Conservation (phyloP, 2,329 filamentous ascomycete genomes). For the Simplicillium sp. region DNA sequence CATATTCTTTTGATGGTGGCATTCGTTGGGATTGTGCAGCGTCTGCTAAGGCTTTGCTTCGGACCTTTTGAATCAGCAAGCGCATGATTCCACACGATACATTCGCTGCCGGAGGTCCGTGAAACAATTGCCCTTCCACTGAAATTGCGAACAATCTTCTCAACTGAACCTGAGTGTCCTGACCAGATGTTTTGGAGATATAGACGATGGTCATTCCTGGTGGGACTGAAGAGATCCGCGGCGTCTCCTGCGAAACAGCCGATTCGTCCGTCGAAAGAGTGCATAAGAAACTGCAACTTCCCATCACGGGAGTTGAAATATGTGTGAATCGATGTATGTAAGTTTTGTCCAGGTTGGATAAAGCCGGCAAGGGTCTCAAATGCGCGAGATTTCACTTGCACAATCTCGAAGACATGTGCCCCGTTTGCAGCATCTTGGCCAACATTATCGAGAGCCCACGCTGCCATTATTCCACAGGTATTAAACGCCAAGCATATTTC, state of each 20-base stretch:
- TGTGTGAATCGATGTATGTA: conserved; percentile 59
- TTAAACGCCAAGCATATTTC: conserved; percentile 85
- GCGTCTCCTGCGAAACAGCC: conserved; percentile 73
- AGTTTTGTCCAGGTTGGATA: conserved; percentile 12
- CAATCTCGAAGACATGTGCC: conserved; percentile 73
- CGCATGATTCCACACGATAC: conserved; percentile 72
- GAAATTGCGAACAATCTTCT: conserved; percentile 79
- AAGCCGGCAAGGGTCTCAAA: conserved; percentile 35
- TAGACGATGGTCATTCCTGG: conserved; percentile 50
- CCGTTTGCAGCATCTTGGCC: conserved; percentile 58
- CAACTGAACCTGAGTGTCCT: conserved; percentile 70
- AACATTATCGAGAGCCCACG: conserved; percentile 86
- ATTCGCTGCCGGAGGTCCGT: conserved; percentile 67
- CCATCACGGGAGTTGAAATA: conserved; percentile 61
- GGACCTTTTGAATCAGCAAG: conserved; percentile 29
- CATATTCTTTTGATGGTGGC: conserved; percentile 74
- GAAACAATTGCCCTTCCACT: conserved; percentile 75
- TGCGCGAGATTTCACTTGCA: conserved; percentile 57
- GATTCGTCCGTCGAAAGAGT: conserved; percentile 78
- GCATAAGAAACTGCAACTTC: conserved; percentile 63
- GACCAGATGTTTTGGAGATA: conserved; percentile 63
- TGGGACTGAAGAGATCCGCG: conserved; percentile 71
- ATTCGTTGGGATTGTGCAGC: conserved; percentile 57
- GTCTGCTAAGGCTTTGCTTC: conserved; percentile 43
- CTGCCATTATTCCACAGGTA: conserved; percentile 75